These are phyloP conservation scores for Gossypium lobatum DNA, from an alignment of 441 rosid genomes.

Conservation along the genomic window DNA sequence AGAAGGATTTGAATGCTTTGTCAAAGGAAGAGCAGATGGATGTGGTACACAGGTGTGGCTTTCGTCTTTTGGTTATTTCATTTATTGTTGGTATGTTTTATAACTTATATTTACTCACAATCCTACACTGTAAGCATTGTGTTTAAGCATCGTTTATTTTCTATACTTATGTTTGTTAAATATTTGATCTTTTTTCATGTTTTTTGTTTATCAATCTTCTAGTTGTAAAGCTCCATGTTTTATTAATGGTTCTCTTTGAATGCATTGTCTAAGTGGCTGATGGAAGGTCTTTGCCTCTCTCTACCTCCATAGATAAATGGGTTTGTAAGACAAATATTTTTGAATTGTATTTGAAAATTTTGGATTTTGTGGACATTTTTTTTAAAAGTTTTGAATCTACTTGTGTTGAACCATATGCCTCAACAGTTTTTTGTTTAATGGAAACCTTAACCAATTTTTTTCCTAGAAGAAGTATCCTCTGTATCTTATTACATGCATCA, in stretches of 20 bases:
- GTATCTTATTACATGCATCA: neutral
- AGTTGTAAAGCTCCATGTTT: neutral
- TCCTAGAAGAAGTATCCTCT: neutral
- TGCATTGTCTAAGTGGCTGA: neutral
- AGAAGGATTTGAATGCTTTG: slow-evolving; percentile 66
- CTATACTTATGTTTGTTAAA: neutral
- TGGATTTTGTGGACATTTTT: neutral
- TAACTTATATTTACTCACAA: neutral
- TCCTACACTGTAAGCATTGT: neutral
- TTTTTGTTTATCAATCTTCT: neutral
- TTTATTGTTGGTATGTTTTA: neutral
- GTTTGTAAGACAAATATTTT: neutral
- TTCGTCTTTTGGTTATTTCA: neutral
- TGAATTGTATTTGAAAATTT: neutral
- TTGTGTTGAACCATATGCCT: neutral
- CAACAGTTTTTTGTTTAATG: neutral
- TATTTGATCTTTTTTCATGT: neutral
- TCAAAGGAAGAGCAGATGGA: slow-evolving; percentile 86
- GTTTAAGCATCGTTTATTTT: neutral
- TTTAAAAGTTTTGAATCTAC: neutral
- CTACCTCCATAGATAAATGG: neutral
- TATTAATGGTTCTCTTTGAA: neutral
- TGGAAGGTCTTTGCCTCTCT: neutral
- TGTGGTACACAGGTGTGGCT: slow-evolving; percentile 68
- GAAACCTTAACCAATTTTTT: neutral